phyloP scores from a whole-genome alignment of 2,329 filamentous ascomycete species.

The Penicillium oxalicum region DNA sequence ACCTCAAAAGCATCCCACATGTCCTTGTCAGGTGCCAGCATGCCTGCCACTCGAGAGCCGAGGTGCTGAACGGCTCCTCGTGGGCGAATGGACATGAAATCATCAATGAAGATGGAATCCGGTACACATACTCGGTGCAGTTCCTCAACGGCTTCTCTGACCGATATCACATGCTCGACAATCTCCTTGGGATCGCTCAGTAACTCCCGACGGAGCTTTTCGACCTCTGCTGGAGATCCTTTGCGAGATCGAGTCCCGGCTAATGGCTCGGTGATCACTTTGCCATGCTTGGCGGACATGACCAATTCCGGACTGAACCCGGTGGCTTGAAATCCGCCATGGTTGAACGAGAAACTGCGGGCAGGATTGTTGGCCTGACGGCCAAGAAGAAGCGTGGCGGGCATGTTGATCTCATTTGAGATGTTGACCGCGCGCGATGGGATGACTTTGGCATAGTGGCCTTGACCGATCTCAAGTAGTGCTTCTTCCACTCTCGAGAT shows the following conservation, averaged over 20 bases:
- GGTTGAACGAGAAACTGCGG: slow-evolving; percentile 11
- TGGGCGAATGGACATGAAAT: slow-evolving; percentile 10
- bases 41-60: slow-evolving; percentile 8
- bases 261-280: slow-evolving; percentile 11
- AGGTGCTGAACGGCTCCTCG: slow-evolving; percentile 14
- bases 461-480: background rate
- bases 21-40: slow-evolving; percentile 6
- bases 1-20: slow-evolving; percentile 10
- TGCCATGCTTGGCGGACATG: slow-evolving; percentile 9
- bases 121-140: slow-evolving; percentile 5
- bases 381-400: slow-evolving; percentile 10
- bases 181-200: slow-evolving; percentile 12
- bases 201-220: slow-evolving; percentile 4
- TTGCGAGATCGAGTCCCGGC: slow-evolving; percentile 9
- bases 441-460: slow-evolving; percentile 8
- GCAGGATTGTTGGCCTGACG: slow-evolving; percentile 11
- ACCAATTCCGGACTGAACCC: slow-evolving; percentile 16
- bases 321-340: slow-evolving; percentile 10
- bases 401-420: slow-evolving; percentile 7
- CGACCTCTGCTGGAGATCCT: background rate
- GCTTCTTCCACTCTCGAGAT: background rate
- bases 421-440: slow-evolving; percentile 9
- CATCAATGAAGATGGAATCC: slow-evolving; percentile 4
- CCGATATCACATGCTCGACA: slow-evolving; percentile 13
- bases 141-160: slow-evolving; percentile 9